A percentile compares a stretch with the other conserved stretches of the same genome.
These are phyloP conservation scores for Scleroderma bovista DNA, from an alignment of 768 basidiomycete species.

Conservation along the genomic window DNA sequence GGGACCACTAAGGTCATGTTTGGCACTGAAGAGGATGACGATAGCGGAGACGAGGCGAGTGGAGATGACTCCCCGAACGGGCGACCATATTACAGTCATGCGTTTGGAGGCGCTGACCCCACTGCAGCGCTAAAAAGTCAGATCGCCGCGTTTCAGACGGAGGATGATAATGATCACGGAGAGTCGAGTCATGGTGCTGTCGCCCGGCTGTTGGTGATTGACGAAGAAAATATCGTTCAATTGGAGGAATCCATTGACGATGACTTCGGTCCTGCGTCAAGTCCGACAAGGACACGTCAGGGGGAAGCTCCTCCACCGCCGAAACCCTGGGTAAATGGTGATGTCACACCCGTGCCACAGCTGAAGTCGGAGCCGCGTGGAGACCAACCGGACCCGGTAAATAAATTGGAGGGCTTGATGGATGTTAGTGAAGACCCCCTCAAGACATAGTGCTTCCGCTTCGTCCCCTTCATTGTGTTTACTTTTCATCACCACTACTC, in stretches of 20 bases:
- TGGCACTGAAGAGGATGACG: constrained; percentile 54
- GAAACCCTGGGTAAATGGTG: constrained; percentile 43
- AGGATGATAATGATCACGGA: constrained; percentile 27
- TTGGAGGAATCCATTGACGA: constrained; percentile 9
- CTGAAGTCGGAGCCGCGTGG: constrained; percentile 45
- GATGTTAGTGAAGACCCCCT: constrained; percentile 60
- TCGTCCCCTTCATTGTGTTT: no score
- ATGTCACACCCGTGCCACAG: constrained; percentile 42
- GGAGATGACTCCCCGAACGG: constrained; percentile 19
- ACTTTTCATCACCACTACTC: neutral
- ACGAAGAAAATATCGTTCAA: constrained; percentile 22
- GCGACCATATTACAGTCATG: constrained; percentile 43
- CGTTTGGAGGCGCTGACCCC: constrained; percentile 46
- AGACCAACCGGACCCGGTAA: constrained; percentile 47
- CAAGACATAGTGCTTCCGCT: constrained; percentile 25
- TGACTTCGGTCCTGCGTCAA: constrained; percentile 19
- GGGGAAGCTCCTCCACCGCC: constrained; percentile 46
- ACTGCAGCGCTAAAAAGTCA: constrained; percentile 54
- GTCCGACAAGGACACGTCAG: constrained; percentile 19
- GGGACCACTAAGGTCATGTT: constrained; percentile 64
- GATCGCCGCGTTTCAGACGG: constrained; percentile 55
- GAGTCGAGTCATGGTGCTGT: constrained; percentile 15
- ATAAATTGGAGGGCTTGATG: constrained; percentile 60
- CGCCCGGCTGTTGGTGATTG: constrained; percentile 25
- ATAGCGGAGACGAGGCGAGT: constrained; percentile 46